These are phyloP conservation scores for Aspergillus puulaauensis DNA, from an alignment of 2,329 filamentous ascomycete genomes.

Conservation along the genomic window DNA sequence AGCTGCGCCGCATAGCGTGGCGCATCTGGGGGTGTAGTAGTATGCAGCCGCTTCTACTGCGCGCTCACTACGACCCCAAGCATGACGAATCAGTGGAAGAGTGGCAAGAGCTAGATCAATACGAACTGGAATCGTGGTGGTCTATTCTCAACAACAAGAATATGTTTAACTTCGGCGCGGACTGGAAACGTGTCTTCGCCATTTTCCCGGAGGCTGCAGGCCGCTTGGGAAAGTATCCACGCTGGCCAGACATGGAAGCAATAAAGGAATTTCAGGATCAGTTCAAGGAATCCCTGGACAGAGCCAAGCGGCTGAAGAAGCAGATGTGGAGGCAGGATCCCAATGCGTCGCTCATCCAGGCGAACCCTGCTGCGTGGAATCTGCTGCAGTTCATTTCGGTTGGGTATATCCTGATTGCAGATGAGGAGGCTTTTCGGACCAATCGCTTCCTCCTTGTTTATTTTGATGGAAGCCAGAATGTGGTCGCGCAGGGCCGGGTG, in stretches of 20 bases:
- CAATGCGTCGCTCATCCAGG: neutral
- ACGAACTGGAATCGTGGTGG: neutral
- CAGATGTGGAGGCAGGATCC: neutral
- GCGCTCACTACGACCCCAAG: neutral
- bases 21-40: neutral
- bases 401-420: neutral
- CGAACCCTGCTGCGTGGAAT: too few species aligned
- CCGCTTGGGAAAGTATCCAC: neutral
- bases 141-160: neutral
- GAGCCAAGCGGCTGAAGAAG: neutral
- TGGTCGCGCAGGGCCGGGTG: neutral
- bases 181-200: slow-evolving; percentile 1
- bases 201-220: neutral
- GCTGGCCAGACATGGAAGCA: too few species aligned
- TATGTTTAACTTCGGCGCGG: slow-evolving; percentile 2
- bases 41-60: neutral
- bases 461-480: neutral
- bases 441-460: neutral
- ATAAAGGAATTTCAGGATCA: too few species aligned
- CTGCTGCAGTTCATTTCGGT: neutral
- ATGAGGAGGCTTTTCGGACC: neutral
- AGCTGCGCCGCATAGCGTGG: slow-evolving; percentile 6
- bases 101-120: too few species aligned
- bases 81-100: too few species aligned
- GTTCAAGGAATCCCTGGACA: neutral